Percentiles rank a stretch among this genome's conserved stretches.
Conservation (phyloP, 495 filamentous ascomycete genomes). For the Halenospora varia region DNA sequence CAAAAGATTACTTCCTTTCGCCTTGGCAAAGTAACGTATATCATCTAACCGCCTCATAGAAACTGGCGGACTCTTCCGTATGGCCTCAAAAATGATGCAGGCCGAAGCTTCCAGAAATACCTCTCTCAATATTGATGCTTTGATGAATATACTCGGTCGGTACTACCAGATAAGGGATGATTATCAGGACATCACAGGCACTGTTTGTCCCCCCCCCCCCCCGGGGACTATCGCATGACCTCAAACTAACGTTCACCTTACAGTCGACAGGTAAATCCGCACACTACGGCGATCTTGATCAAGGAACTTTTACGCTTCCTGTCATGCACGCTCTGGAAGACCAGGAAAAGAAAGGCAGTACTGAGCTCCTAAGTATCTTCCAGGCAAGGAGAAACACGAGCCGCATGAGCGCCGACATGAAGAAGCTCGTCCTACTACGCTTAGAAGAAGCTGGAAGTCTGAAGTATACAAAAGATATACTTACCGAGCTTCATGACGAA, state of each 20-base stretch:
- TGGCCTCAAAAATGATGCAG: constrained; percentile 27
- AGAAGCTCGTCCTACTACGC: neutral
- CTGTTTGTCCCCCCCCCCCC: too few species aligned
- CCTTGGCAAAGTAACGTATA: too few species aligned
- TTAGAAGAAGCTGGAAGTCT: neutral
- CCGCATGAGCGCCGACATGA: neutral
- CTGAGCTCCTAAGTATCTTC: neutral
- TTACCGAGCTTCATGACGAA: neutral
- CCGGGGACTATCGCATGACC: too few species aligned
- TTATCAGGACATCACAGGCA: constrained; percentile 33
- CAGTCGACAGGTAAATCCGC: too few species aligned
- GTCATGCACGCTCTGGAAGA: neutral
- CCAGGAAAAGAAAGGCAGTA: neutral
- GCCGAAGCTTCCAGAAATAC: neutral
- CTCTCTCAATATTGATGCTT: constrained; percentile 7
- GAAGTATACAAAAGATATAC: neutral
- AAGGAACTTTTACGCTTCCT: constrained; percentile 37
- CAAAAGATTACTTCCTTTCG: too few species aligned
- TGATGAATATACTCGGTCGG: constrained; percentile 25
- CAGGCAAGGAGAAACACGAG: neutral
- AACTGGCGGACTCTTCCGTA: constrained; percentile 35
- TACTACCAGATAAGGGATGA: constrained; percentile 38
- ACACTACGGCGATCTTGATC: constrained; percentile 34
- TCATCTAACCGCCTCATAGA: too few species aligned
- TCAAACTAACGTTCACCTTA: too few species aligned